Base-by-base conservation (phyloP, 148 eudicot genomes). In the Silene conica region DNA sequence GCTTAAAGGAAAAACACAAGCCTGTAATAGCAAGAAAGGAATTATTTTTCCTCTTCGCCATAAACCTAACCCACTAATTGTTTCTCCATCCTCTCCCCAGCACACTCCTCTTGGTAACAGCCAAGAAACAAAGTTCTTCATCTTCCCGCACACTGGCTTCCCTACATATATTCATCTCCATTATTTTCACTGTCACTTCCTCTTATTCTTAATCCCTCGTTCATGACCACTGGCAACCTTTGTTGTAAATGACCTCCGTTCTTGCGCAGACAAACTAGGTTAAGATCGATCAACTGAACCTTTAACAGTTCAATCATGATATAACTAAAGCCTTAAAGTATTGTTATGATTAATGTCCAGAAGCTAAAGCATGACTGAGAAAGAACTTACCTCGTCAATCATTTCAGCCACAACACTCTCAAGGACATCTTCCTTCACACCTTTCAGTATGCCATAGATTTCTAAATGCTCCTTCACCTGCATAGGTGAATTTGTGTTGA, bases 381-480 rank as follows among this genome's bases (percentile, higher is more conserved):
- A 28, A 69, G 58, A 48, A 15, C 59, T 69, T 74, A 90, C 99
- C 78, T 96, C 99, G 76, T 92, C 92, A 68, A 88, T 86, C 95
- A 96, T 96, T 82, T 86, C 88, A 79, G 78, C 72, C 59, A 92
- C 96, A 77, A 55, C 87, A 75, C 63, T 80, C 50, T 83, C 89
- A 79, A 89, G 58, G 65, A 78, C 81, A 63, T 90, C 90, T 83
- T 86, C 93, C 74, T 85, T 72, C 52, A 92, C 97, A 60, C 97
- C 96, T 83, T 96, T 96, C 77, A 96, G 62, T 73, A 82, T 68
- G 70, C 94, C 97, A 90, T 90, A 96, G 63, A 96, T 75, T 84
- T 90, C 96, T 84, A 96, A 84, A 85, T 96, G 99, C 85, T 96
- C 99, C 83, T 88, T 96, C 82, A 94, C 98, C 98, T 94, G 83